Percentiles rank a stretch among this genome's conserved stretches.
phyloP scores from a whole-genome alignment of 805 yeast genomes.

The Kluyveromyces siamensis region DNA sequence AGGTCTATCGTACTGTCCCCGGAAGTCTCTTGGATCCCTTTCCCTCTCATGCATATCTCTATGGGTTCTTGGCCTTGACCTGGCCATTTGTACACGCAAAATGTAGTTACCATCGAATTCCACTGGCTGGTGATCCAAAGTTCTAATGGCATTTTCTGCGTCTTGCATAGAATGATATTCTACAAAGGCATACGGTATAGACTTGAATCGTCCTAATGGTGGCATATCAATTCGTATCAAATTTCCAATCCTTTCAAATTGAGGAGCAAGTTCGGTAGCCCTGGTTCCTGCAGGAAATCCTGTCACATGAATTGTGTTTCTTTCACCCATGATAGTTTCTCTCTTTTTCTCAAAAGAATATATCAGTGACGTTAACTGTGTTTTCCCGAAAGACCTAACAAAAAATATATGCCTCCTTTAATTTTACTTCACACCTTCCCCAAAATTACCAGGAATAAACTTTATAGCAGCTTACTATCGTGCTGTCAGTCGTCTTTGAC shows the following conservation, averaged over 20 bases:
- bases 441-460: no score
- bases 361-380: no score
- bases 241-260: slow-evolving; percentile 51
- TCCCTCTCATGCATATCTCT: neutral
- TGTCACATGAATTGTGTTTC: slow-evolving; percentile 43
- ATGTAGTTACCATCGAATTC: slow-evolving; percentile 33
- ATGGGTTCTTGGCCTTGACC: slow-evolving; percentile 22
- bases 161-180: slow-evolving; percentile 44
- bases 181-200: slow-evolving; percentile 55
- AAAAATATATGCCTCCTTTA: no score
- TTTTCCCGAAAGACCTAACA: no score
- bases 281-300: slow-evolving; percentile 43
- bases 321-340: slow-evolving; percentile 7
- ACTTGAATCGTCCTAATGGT: slow-evolving; percentile 52
- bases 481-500: no score
- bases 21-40: neutral
- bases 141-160: slow-evolving; percentile 45
- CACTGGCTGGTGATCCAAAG: slow-evolving; percentile 36
- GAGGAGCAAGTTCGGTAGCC: slow-evolving; percentile 51
- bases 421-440: no score
- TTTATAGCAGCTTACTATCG: no score
- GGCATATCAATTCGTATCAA: slow-evolving; percentile 52
- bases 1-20: neutral
- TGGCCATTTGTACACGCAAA: slow-evolving; percentile 46
- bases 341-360: no score